Percentiles rank a stretch among this genome's conserved stretches.
Conservation (phyloP, 208 protist species). For the Trypanosomatidae sp. region DNA sequence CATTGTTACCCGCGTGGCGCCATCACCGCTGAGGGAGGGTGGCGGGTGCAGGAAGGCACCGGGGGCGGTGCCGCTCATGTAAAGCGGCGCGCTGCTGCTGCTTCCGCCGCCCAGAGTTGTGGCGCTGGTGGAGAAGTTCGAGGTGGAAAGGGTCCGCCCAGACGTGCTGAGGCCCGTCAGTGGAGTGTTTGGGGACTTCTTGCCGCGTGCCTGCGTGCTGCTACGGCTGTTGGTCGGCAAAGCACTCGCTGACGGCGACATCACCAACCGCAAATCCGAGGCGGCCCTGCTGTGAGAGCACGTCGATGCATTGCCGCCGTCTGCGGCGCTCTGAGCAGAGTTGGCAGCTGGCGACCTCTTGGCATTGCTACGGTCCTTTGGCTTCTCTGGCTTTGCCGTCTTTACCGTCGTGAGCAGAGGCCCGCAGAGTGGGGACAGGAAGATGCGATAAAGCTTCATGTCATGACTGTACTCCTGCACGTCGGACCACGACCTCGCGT, state of each 20-base stretch:
- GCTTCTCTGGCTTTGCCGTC: conserved; percentile 21
- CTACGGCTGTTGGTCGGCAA: background rate
- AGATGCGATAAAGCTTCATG: conserved; percentile 74
- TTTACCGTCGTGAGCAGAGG: conserved; percentile 73
- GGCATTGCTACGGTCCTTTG: background rate
- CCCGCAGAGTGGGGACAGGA: conserved; percentile 57
- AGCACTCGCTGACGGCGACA: background rate
- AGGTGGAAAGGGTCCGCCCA: background rate
- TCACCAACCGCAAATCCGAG: background rate
- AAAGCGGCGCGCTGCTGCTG: conserved; percentile 1
- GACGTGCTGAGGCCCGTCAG: conserved; percentile 1
- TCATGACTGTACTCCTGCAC: conserved; percentile 59
- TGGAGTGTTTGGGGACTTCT: conserved; percentile 2
- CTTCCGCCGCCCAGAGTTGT: background rate
- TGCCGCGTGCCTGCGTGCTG: background rate
- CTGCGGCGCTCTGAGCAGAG: background rate
- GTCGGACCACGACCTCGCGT: conserved; percentile 30
- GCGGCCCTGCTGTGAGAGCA: background rate
- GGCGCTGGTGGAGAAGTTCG: conserved; percentile 6
- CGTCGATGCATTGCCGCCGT: background rate
- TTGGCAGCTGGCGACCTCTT: conserved; percentile 2
- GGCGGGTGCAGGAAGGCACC: background rate
- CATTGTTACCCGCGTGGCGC: conserved; percentile 1
- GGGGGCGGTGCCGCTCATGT: background rate
- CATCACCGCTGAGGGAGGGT: background rate